A percentile compares a stretch with the other conserved stretches of the same genome.
phyloP scores from a whole-genome alignment of 2,329 filamentous ascomycete genomes.

The Fusarium torulosum region DNA sequence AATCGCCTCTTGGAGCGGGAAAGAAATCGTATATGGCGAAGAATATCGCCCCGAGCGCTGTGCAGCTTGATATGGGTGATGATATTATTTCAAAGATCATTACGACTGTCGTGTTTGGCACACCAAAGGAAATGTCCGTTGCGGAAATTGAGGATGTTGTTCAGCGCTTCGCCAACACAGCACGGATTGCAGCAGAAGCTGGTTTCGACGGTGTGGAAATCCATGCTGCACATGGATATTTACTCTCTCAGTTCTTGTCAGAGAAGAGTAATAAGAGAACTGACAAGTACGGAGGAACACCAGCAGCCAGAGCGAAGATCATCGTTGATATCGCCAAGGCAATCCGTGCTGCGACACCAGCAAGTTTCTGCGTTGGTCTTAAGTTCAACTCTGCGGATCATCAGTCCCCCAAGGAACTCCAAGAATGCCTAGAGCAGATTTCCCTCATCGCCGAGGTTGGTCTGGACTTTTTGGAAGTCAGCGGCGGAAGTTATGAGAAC shows the following conservation, averaged over 20 bases:
- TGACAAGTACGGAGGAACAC: conserved; percentile 67
- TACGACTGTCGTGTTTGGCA: conserved; percentile 60
- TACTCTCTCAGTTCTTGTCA: conserved; percentile 68
- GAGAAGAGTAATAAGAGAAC: conserved; percentile 63
- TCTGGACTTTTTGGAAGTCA: conserved; percentile 77
- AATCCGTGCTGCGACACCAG: conserved; percentile 54
- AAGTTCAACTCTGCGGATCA: conserved; percentile 71
- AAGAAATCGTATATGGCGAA: conserved; percentile 54
- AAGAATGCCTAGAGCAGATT: conserved; percentile 70
- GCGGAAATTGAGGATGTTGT: conserved; percentile 67
- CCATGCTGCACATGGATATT: conserved; percentile 68
- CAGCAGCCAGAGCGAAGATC: conserved; percentile 62
- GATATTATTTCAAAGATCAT: conserved; percentile 53
- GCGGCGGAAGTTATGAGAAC: conserved; percentile 71
- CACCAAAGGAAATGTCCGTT: conserved; percentile 67
- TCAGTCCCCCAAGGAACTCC: conserved; percentile 56
- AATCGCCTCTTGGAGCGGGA: conserved; percentile 57
- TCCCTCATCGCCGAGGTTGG: conserved; percentile 60
- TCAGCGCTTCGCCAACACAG: conserved; percentile 64
- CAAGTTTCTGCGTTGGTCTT: conserved; percentile 63
- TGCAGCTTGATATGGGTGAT: conserved; percentile 58
- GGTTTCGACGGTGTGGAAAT: conserved; percentile 62
- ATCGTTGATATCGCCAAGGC: conserved; percentile 64
- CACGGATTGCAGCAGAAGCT: conserved; percentile 60
- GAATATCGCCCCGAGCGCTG: conserved; percentile 58